Evolutionary conservation across 2,329 filamentous ascomycete genomes (phyloP), one percentile per base, ranked within the genome.

Genomic region (Aspergillus sp.): DNA sequence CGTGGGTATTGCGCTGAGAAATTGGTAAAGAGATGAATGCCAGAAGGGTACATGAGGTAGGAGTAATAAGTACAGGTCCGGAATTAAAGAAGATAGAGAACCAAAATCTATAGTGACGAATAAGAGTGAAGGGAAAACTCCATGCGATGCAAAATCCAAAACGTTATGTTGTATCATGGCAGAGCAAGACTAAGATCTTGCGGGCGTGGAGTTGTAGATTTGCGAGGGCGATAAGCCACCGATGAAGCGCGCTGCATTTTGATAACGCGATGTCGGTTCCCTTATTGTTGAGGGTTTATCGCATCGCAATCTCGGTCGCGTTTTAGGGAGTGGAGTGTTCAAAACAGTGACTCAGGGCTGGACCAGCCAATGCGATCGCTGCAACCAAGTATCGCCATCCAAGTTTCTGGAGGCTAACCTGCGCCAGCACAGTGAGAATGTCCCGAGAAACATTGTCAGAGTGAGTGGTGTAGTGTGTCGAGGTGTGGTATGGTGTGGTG

Each of bases 371-470:
- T 48, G 31, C 31, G 47, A 7, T 53, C 31, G 19, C 25, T 17
- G n/a, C 52, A 19, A 31, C 46, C 28, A 50, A n/a, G 13, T 28
- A 46, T 52, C 19, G n/a, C 25, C 55, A 34, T 58, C 45, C 45
- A 45, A 38, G 15, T 38, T 57, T 15, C 17, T 41, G 34, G 60
- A 30, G 54, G 46, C 46, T 31, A 59, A 63, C 17, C 61, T 61
- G 66, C 62, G 64, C 65, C 60, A 60, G 65, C 62, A 68, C 64
- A 66, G 64, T 48, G 46, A 49, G 45, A 54, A 52, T 57, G 51
- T 45, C 55, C 25, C 31, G 54, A 54, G 6, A 41, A 47, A 47
- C 52, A 57, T 64, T 43, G 51, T 60, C 50, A 31, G 3, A 45
- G 45, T 50, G 28, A 47, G 22, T 49, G 51, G 28, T 55, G 54